Percentiles rank a stretch among this genome's conserved stretches.
These are phyloP conservation scores for Pouteria glomerata DNA, from an alignment of 148 eudicot species.

Conservation along the genomic window DNA sequence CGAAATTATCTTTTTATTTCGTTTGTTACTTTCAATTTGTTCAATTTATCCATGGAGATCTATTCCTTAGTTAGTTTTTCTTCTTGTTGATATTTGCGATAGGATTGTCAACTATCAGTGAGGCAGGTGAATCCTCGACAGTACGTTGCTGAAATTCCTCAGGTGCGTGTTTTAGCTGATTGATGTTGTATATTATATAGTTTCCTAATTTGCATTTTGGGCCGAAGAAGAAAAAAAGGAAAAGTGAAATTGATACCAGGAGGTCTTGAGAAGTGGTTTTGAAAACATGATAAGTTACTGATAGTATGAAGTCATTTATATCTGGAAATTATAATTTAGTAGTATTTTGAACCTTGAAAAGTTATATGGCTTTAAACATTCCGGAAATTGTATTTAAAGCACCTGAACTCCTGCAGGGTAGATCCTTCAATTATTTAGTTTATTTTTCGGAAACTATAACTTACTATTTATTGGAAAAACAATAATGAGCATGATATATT, in stretches of 20 bases:
- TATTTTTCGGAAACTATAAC: not conserved
- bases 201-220: not conserved
- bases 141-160: slow-evolving; percentile 93
- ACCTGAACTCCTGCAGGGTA: not conserved
- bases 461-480: not conserved
- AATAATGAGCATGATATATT: not conserved
- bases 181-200: not conserved
- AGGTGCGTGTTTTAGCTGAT: slow-evolving; percentile 41
- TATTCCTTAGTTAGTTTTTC: not conserved
- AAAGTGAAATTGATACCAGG: not conserved
- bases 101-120: slow-evolving; percentile 95
- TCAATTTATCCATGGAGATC: not conserved
- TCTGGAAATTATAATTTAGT: not conserved
- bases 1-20: not conserved
- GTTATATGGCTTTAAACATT: not conserved
- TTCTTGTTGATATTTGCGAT: slow-evolving; percentile 15
- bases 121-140: slow-evolving; percentile 91
- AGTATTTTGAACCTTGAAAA: not conserved
- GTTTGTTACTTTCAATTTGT: not conserved
- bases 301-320: not conserved
- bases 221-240: not conserved
- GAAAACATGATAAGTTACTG: too few species aligned
- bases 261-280: not conserved
- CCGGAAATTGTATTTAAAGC: not conserved
- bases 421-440: too few species aligned